Conservation (phyloP, 371 early-diverging fungal species). For the Mucor piriformis region DNA sequence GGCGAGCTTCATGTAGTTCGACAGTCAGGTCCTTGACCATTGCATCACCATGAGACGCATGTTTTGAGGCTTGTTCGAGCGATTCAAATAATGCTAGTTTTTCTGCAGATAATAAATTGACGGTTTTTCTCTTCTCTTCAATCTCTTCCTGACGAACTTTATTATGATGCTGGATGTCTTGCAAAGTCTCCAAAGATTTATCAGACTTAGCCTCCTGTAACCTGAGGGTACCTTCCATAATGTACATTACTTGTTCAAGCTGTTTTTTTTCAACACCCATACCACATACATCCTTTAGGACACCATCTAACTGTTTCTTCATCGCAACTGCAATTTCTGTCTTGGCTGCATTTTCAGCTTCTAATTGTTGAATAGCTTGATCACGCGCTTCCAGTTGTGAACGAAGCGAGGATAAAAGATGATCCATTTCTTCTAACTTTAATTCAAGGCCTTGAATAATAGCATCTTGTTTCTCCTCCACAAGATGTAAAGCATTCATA, state of each 20-base stretch:
- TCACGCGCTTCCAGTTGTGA: constrained; percentile 37
- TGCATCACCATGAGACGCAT: constrained; percentile 28
- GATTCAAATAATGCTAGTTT: constrained; percentile 25
- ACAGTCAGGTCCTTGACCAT: constrained; percentile 14
- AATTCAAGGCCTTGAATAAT: constrained; percentile 40
- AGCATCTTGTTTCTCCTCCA: constrained; percentile 48
- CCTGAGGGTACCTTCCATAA: constrained; percentile 38
- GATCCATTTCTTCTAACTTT: constrained; percentile 44
- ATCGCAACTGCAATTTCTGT: constrained; percentile 17
- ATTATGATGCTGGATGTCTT: constrained; percentile 37
- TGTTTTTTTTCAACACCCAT: constrained; percentile 41
- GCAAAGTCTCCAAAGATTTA: constrained; percentile 26
- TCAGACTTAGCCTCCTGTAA: constrained; percentile 41
- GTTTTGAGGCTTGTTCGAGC: constrained; percentile 20
- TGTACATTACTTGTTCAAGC: constrained; percentile 31
- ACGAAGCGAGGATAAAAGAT: constrained; percentile 25
- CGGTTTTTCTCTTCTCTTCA: constrained; percentile 28
- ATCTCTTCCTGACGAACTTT: constrained; percentile 34
- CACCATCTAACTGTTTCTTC: constrained; percentile 27
- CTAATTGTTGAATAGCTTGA: constrained; percentile 27
- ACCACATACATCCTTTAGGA: constrained; percentile 34
- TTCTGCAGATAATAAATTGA: constrained; percentile 27
- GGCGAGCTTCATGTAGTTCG: constrained; percentile 18
- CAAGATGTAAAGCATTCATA: constrained; percentile 21
- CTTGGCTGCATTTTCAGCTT: constrained; percentile 31